phyloP scores from a whole-genome alignment of 306 rosid genomes.

The Cicer judaicum region DNA sequence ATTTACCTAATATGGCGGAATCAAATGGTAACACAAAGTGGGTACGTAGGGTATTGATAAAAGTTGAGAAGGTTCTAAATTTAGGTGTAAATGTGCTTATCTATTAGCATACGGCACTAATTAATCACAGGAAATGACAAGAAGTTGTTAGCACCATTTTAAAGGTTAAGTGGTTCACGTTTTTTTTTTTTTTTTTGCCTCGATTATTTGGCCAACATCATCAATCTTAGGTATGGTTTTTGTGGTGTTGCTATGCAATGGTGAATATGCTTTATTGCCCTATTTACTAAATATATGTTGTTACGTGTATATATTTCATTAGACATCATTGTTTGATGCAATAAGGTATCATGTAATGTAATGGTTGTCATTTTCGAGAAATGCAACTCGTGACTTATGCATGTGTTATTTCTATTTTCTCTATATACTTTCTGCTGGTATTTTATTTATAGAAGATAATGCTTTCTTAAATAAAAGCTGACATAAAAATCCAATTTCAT shows the following conservation, averaged over 20 bases:
- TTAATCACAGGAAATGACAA: constrained; percentile 42
- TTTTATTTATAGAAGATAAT: neutral
- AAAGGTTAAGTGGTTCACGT: constrained; percentile 28
- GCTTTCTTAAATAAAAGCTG: constrained; percentile 10
- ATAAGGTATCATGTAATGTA: neutral
- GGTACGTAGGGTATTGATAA: constrained; percentile 37
- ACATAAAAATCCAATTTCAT: neutral
- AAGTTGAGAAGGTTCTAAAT: constrained; percentile 39
- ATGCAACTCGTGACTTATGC: constrained; percentile 40
- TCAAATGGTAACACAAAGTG: constrained; percentile 42
- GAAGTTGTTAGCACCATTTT: constrained; percentile 31
- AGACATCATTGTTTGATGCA: constrained; percentile 26
- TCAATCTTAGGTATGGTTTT: constrained; percentile 33
- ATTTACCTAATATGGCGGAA: constrained; percentile 56
- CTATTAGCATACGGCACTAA: constrained; percentile 51
- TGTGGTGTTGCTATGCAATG: constrained; percentile 2
- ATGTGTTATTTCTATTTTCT: neutral
- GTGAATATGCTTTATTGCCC: constrained; percentile 40
- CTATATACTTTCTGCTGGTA: neutral
- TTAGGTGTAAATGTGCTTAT: constrained; percentile 37
- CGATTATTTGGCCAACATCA: constrained; percentile 28
- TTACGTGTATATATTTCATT: constrained; percentile 38
- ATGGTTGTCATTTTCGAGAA: constrained; percentile 42
- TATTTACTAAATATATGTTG: constrained; percentile 37
- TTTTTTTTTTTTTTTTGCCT: constrained; percentile 37